Conservation (phyloP, 352 stramenopile genomes). For the Phytopythium vexans region DNA sequence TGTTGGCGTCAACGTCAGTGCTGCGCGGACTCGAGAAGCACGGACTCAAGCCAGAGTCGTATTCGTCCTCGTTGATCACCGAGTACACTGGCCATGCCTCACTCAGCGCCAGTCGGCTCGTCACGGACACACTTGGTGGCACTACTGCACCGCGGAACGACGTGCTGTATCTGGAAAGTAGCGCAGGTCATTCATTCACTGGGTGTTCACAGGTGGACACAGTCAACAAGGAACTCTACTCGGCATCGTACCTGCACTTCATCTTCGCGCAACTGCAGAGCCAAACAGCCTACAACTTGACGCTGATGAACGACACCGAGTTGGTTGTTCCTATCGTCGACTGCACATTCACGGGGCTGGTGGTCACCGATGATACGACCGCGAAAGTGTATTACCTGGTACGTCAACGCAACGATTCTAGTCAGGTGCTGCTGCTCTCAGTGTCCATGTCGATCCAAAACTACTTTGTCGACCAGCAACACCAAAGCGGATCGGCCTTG, state of each 20-base stretch:
- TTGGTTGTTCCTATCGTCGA: slow-evolving; percentile 20
- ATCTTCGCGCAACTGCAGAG: slow-evolving; percentile 14
- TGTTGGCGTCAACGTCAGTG: slow-evolving; percentile 10
- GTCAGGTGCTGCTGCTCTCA: slow-evolving; percentile 18
- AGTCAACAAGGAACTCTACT: slow-evolving; percentile 25
- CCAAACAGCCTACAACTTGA: slow-evolving; percentile 27
- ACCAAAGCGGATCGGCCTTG: slow-evolving; percentile 13
- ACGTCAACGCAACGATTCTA: slow-evolving; percentile 11
- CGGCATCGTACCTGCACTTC: slow-evolving; percentile 7
- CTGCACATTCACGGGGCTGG: slow-evolving; percentile 16
- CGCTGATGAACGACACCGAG: slow-evolving; percentile 22
- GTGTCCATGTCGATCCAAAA: slow-evolving; percentile 24
- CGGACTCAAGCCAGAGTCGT: slow-evolving; percentile 5
- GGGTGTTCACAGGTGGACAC: slow-evolving; percentile 7
- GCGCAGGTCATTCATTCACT: slow-evolving; percentile 12
- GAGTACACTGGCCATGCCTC: slow-evolving; percentile 17
- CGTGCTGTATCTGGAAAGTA: slow-evolving; percentile 27
- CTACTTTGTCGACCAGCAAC: slow-evolving; percentile 18
- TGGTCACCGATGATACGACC: slow-evolving; percentile 13
- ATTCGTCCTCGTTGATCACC: slow-evolving; percentile 18
- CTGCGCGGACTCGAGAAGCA: slow-evolving; percentile 16
- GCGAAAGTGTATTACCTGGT: slow-evolving; percentile 22
- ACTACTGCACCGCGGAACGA: slow-evolving; percentile 23
- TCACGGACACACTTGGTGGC: slow-evolving; percentile 18
- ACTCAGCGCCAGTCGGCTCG: slow-evolving; percentile 27